Conservation (phyloP, 1,139 yeast species). For the Suhomyces guaymorum region DNA sequence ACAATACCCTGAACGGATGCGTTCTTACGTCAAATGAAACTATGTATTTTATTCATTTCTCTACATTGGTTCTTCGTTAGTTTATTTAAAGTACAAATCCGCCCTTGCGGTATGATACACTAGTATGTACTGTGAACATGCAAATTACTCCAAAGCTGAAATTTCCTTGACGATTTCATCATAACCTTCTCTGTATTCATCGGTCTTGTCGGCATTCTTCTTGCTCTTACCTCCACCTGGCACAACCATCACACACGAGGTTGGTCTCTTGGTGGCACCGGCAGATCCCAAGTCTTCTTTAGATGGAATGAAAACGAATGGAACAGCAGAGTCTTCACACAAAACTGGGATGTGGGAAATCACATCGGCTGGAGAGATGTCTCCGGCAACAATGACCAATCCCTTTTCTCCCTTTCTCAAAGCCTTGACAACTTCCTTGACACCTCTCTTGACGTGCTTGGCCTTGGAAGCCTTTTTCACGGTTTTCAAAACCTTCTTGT, state of each 20-base stretch:
- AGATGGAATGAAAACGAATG: constrained; percentile 90
- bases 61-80: constrained; percentile 1
- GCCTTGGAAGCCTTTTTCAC: constrained; percentile 97
- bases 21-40: too few relatives aligned
- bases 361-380: constrained; percentile 95
- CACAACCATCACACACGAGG: constrained; percentile 95
- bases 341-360: constrained; percentile 96
- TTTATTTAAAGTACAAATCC: constrained; percentile 8
- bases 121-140: constrained; percentile 2
- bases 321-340: constrained; percentile 91
- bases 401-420: constrained; percentile 98
- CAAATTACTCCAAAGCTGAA: constrained; percentile 32
- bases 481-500: constrained; percentile 92
- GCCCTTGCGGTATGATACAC: constrained; percentile 9
- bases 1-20: too few relatives aligned
- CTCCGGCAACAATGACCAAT: constrained; percentile 94
- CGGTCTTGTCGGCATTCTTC: constrained; percentile 75
- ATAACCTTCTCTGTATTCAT: constrained; percentile 87
- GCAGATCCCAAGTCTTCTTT: constrained; percentile 98
- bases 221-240: constrained; percentile 93
- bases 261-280: constrained; percentile 98
- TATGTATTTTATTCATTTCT: too few relatives aligned
- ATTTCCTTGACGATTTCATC: constrained; percentile 96
- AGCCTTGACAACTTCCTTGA: constrained; percentile 97
- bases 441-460: constrained; percentile 98